These are phyloP conservation scores for Lipomyces mesembrius DNA, from an alignment of 805 yeast species.

Conservation along the genomic window DNA sequence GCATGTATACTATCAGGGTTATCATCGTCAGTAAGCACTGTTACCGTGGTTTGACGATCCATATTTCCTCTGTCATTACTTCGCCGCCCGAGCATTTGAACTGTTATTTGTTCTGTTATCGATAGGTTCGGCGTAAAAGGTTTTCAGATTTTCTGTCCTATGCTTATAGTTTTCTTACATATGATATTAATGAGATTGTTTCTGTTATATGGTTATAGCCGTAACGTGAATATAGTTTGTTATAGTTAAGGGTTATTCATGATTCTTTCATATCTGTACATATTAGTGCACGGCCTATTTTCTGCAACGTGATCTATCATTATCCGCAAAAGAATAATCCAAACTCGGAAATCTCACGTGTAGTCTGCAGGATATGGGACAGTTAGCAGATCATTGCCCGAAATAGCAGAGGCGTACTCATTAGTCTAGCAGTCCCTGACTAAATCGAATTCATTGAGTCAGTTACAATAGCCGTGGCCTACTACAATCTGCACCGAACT, in stretches of 20 bases:
- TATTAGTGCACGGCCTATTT: not conserved
- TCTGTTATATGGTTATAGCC: not conserved
- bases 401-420: too few relatives aligned
- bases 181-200: not conserved
- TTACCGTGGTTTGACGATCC: not conserved
- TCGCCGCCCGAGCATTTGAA: not conserved
- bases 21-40: not conserved
- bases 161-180: not conserved
- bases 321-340: not conserved
- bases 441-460: too few relatives aligned
- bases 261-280: not conserved
- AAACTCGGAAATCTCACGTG: too few relatives aligned
- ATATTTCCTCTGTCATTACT: not conserved
- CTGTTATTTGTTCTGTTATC: conserved; percentile 1
- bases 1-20: not conserved
- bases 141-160: not conserved
- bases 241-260: not conserved
- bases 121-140: conserved; percentile 1
- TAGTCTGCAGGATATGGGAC: too few relatives aligned
- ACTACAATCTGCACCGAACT: too few relatives aligned
- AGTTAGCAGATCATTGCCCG: too few relatives aligned
- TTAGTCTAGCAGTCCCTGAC: too few relatives aligned
- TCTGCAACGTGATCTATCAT: not conserved
- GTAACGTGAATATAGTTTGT: not conserved
- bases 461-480: too few relatives aligned